These are phyloP conservation scores for Fusarium tupiense DNA, from an alignment of 2,329 filamentous ascomycete species.

Conservation along the genomic window DNA sequence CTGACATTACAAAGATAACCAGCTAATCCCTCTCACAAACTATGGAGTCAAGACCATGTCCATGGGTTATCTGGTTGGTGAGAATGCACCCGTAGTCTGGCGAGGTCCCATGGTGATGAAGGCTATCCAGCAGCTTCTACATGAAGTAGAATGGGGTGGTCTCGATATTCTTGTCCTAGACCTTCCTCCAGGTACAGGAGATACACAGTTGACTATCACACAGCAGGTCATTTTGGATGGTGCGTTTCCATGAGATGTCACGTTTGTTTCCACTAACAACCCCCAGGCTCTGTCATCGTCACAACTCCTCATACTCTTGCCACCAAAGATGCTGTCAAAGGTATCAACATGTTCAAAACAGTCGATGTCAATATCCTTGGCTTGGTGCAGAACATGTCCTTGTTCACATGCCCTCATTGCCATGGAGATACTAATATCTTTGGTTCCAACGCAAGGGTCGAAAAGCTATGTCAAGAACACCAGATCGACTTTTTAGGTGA, in stretches of 20 bases:
- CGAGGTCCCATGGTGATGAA: slow-evolving; percentile 98
- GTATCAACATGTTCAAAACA: slow-evolving; percentile 91
- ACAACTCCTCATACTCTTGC: slow-evolving; percentile 95
- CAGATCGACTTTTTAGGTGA: slow-evolving; percentile 85
- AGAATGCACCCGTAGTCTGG: slow-evolving; percentile 89
- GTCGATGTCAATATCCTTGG: slow-evolving; percentile 84
- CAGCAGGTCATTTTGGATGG: slow-evolving; percentile 93
- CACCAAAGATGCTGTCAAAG: slow-evolving; percentile 89
- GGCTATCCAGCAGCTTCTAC: slow-evolving; percentile 91
- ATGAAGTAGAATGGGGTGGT: slow-evolving; percentile 93
- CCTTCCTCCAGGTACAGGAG: slow-evolving; percentile 91
- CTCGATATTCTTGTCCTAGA: slow-evolving; percentile 91
- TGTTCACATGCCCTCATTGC: slow-evolving; percentile 84
- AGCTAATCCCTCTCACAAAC: slow-evolving; percentile 87
- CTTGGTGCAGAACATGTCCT: slow-evolving; percentile 91
- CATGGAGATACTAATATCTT: slow-evolving; percentile 79
- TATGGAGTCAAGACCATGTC: slow-evolving; percentile 99
- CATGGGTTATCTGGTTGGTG: slow-evolving; percentile 91
- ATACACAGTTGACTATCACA: slow-evolving; percentile 95
- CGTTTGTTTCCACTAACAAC: background rate
- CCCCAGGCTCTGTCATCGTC: slow-evolving; percentile 79
- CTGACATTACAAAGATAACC: slow-evolving; percentile 66
- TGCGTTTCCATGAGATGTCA: slow-evolving; percentile 44
- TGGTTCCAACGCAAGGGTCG: slow-evolving; percentile 71
- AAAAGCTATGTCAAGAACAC: slow-evolving; percentile 74